phyloP scores from a whole-genome alignment of 495 filamentous ascomycete genomes.

The Podospora didyma region DNA sequence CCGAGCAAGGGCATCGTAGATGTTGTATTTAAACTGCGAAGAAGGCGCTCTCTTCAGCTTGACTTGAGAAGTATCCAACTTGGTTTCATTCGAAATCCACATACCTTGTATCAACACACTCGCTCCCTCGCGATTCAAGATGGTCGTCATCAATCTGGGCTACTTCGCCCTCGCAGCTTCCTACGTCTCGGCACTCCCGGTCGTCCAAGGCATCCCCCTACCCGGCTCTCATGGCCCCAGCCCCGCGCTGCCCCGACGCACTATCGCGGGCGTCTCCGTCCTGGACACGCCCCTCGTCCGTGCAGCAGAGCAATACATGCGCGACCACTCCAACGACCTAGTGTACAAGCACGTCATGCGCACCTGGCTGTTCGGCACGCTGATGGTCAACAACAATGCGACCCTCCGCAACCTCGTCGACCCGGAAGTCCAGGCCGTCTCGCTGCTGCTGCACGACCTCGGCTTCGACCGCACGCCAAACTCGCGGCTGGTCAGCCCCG shows the following conservation, averaged over 20 bases:
- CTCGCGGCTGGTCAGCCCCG: constrained; percentile 23
- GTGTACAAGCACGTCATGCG: constrained; percentile 50
- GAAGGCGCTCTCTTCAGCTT: too few relatives aligned
- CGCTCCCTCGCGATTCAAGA: too few relatives aligned
- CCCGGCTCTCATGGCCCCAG: too few relatives aligned
- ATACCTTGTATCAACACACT: too few relatives aligned
- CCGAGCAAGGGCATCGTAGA: too few relatives aligned
- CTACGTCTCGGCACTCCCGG: too few relatives aligned
- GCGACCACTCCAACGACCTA: constrained; percentile 25
- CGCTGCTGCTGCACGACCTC: constrained; percentile 31
- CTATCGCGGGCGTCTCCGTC: constrained; percentile 21
- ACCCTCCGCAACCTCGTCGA: constrained; percentile 26
- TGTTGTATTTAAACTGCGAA: too few relatives aligned
- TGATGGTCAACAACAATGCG: constrained; percentile 35
- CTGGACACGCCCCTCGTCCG: constrained; percentile 21
- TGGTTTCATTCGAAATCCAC: too few relatives aligned
- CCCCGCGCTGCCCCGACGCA: constrained; percentile 5
- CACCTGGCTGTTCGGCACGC: constrained; percentile 38
- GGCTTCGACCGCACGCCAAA: constrained; percentile 21
- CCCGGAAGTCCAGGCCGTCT: constrained; percentile 32
- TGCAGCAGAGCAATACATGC: constrained; percentile 37
- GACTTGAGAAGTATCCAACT: too few relatives aligned
- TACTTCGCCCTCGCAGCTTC: too few relatives aligned
- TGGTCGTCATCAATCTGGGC: too few relatives aligned
- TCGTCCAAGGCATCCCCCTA: too few relatives aligned